A percentile compares a stretch with the other conserved stretches of the same genome.
These are phyloP conservation scores for Pleurotus platypus DNA, from an alignment of 768 basidiomycete genomes.

Conservation along the genomic window DNA sequence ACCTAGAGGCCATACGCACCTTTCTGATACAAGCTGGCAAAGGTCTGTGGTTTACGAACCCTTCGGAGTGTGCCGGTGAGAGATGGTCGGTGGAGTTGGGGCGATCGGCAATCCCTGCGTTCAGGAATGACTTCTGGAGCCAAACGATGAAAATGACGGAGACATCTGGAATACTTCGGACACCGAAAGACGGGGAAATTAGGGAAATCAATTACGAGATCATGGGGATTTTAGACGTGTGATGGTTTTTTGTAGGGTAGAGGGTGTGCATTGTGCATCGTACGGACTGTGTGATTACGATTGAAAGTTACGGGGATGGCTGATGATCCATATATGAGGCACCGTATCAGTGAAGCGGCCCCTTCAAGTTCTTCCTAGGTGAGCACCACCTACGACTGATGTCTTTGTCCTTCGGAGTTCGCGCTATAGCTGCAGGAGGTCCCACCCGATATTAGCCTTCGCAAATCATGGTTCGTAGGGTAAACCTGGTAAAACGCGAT, in stretches of 20 bases:
- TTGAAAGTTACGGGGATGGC: neutral
- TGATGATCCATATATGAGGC: too few relatives aligned
- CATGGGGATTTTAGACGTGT: neutral
- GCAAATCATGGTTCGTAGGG: too few relatives aligned
- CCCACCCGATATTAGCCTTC: too few relatives aligned
- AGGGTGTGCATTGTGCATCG: too few relatives aligned
- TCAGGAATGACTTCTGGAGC: neutral
- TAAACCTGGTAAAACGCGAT: too few relatives aligned
- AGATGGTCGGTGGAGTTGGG: neutral
- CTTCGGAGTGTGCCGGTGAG: neutral
- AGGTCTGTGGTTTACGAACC: neutral
- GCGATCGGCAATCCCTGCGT: neutral
- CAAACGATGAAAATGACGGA: neutral
- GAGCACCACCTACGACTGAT: too few relatives aligned
- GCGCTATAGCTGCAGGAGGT: too few relatives aligned
- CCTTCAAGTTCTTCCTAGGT: too few relatives aligned
- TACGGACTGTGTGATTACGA: neutral
- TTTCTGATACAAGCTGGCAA: slow-evolving; percentile 18
- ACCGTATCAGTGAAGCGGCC: too few relatives aligned
- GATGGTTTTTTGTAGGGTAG: neutral
- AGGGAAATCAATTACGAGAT: neutral
- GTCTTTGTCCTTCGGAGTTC: too few relatives aligned
- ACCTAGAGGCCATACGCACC: slow-evolving; percentile 19
- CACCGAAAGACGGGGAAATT: neutral
- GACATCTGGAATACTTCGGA: neutral